phyloP scores from a whole-genome alignment of 208 protist species.

The Spongospora subterranea region DNA sequence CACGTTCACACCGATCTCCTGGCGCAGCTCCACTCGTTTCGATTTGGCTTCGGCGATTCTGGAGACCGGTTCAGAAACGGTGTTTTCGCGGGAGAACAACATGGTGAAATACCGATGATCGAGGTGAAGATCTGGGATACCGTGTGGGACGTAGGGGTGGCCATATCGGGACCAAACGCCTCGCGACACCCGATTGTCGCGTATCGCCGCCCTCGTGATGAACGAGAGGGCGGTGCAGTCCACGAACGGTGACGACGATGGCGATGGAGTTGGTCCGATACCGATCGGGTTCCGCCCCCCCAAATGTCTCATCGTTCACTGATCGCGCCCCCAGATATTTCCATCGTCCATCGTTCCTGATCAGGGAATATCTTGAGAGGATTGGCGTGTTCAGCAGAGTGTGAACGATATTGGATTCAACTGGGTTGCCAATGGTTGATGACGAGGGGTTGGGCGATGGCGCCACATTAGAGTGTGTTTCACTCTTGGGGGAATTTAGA shows the following conservation, averaged over 20 bases:
- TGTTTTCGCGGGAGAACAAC: not conserved
- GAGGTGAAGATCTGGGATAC: not conserved
- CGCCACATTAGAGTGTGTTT: no score
- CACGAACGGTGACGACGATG: not conserved
- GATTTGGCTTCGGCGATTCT: not conserved
- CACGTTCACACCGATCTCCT: not conserved
- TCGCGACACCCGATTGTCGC: not conserved
- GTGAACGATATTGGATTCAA: no score
- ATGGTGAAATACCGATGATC: not conserved
- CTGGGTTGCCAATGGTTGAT: no score
- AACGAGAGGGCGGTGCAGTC: constrained; percentile 1
- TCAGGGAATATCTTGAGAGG: no score
- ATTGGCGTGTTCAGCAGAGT: no score
- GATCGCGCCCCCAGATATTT: not conserved
- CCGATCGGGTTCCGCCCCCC: not conserved
- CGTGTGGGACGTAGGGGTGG: constrained; percentile 48
- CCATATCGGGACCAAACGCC: constrained; percentile 45
- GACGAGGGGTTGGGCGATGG: no score
- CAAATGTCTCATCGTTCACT: not conserved
- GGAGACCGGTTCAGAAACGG: no score
- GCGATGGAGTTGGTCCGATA: not conserved
- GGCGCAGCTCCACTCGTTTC: constrained; percentile 3
- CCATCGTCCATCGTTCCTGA: no score
- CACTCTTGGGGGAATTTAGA: no score
- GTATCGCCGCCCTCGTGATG: not conserved